A percentile compares a stretch with the other conserved stretches of the same genome.
Conservation (phyloP, 352 stramenopile species). For the Phytopythium ostracodes region DNA sequence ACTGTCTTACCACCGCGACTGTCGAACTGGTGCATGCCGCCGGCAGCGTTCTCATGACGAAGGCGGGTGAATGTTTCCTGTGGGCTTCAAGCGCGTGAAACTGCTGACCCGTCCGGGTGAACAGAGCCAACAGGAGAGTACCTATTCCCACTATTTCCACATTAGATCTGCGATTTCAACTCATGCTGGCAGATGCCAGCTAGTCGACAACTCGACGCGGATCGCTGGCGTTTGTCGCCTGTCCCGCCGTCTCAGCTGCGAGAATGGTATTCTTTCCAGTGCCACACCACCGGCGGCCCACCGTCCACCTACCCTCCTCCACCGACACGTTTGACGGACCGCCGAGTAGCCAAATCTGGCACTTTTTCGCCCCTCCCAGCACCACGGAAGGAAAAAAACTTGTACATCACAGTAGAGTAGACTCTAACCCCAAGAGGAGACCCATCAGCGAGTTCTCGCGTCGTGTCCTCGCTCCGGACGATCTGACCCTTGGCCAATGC, state of each 20-base stretch:
- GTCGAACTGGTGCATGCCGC: background rate
- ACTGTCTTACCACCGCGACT: slow-evolving; percentile 1
- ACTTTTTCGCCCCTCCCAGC: background rate
- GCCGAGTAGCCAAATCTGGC: background rate
- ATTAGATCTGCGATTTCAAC: slow-evolving; percentile 1
- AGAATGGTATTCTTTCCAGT: background rate
- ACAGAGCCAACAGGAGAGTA: background rate
- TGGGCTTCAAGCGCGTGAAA: background rate
- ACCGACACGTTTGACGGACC: background rate
- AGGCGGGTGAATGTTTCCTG: background rate
- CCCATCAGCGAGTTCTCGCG: background rate
- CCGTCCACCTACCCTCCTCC: background rate
- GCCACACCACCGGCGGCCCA: background rate
- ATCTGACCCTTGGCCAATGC: background rate
- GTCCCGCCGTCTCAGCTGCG: background rate
- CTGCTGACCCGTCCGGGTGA: background rate
- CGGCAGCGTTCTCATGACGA: background rate
- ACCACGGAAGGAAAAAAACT: background rate
- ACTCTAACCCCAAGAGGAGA: background rate
- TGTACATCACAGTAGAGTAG: too few relatives aligned
- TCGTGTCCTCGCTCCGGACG: background rate
- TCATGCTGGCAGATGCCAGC: background rate
- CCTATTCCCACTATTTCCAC: background rate
- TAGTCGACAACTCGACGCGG: background rate
- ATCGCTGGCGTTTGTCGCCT: background rate